Base-by-base conservation (phyloP, 352 stramenopile species). In the Pythium brassicae region DNA sequence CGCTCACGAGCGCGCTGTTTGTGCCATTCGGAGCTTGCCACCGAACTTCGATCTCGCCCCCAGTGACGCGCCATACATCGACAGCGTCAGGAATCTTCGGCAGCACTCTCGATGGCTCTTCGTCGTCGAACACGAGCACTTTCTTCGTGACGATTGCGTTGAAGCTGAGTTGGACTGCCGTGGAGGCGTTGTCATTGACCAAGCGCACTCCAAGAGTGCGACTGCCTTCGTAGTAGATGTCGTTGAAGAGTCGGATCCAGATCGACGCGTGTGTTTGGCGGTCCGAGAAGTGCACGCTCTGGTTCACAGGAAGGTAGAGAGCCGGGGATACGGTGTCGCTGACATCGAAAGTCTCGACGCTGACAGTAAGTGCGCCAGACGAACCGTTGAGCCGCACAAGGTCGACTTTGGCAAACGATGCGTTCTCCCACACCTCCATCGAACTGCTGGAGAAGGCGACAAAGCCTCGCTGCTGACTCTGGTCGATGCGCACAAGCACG, bases 371-470 rank as follows among this genome's bases (percentile, higher is more conserved):
- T 0, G 22, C 48, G 20, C 76, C 78, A 22, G 54, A 69, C 0
- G 70, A 75, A 0, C 78, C 78, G 44, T 87, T 86, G 0, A 87
- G 19, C 2, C 76, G 76, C 23, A 75, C 59, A n/a, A 89, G 17
- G 10, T 76, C 54, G 12, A 89, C 39, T 40, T 66, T 68, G 10
- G 63, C 74, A 40, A 66, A 81, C 11, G 58, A 56, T 2, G 55
- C 25, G 34, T 78, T 74, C 39, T 87, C 78, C 0, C 63, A 19
- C 10, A 84, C 64, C 0, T 66, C 19, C 20, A 51, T 62, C 10
- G 53, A 25, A 12, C 51, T 66, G 1, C 45, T 29, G n/a, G 57
- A 44, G 55, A 87, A 89, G 1, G 65, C 59, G 4, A 61, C 50
- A 29, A 82, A 72, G 0, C 78, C 78, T 6, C 19, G 11, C 12